Evolutionary conservation across 2,329 filamentous ascomycete species (phyloP).

Genomic region (Pseudogymnoascus sp.): DNA sequence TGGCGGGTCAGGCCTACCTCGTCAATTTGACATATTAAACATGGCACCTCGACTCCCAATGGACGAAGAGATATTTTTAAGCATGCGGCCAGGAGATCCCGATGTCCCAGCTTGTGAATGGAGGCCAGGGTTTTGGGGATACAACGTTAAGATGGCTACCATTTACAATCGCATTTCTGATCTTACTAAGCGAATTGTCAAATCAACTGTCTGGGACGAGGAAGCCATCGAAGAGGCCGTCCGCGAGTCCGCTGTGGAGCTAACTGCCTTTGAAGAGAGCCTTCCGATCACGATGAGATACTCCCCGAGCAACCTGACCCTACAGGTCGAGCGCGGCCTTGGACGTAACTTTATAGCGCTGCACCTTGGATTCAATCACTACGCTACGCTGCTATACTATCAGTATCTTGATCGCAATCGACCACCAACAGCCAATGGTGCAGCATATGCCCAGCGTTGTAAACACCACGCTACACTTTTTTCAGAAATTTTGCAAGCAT

Average conservation of each 20-base stretch:
- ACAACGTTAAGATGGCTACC: conserved; percentile 28
- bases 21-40: conserved; percentile 20
- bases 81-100: conserved; percentile 9
- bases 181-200: conserved; percentile 25
- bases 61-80: conserved; percentile 23
- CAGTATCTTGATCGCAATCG: conserved; percentile 28
- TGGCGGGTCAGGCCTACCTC: conserved; percentile 25
- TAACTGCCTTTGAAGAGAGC: conserved; percentile 14
- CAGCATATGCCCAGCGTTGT: conserved; percentile 17
- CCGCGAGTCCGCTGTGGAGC: conserved; percentile 13
- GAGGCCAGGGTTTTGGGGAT: conserved; percentile 28
- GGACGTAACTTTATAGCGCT: conserved; percentile 30
- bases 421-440: background rate
- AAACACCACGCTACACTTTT: conserved; percentile 25
- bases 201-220: conserved; percentile 10
- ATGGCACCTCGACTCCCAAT: conserved; percentile 21
- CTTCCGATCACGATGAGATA: conserved; percentile 9
- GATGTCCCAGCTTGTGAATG: conserved; percentile 8
- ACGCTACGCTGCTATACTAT: conserved; percentile 32
- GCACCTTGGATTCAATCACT: conserved; percentile 33
- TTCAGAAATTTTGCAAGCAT: conserved; percentile 21
- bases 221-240: conserved; percentile 15
- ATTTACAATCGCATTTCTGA: conserved; percentile 29
- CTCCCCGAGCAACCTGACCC: conserved; percentile 17
- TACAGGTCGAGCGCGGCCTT: conserved; percentile 20